A percentile compares a stretch with the other conserved stretches of the same genome.
Conservation (phyloP, 1,284 basidiomycete species). For the Neonothopanus nambi region DNA sequence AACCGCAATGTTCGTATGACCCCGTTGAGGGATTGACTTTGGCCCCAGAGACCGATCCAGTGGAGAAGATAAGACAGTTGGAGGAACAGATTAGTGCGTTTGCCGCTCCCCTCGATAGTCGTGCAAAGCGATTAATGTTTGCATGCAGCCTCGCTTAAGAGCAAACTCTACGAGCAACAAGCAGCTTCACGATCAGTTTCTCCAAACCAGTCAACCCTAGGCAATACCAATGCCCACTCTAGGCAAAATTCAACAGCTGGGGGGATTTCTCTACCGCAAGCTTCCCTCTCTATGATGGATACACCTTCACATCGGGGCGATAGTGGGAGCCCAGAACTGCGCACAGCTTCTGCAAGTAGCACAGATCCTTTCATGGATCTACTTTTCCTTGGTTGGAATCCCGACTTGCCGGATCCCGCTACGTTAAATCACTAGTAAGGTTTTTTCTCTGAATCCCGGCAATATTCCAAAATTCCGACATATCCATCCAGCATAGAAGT, state of each 20-base stretch:
- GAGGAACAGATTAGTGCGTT: constrained; percentile 73
- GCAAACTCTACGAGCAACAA: constrained; percentile 57
- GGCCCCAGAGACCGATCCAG: constrained; percentile 70
- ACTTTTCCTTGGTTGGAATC: constrained; percentile 77
- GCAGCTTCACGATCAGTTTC: constrained; percentile 39
- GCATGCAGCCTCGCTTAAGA: constrained; percentile 59
- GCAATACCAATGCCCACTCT: constrained; percentile 12
- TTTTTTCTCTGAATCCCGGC: background rate
- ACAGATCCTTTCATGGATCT: constrained; percentile 60
- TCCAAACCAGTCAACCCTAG: constrained; percentile 28
- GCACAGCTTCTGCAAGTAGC: constrained; percentile 35
- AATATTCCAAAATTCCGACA: background rate
- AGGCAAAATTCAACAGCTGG: constrained; percentile 29
- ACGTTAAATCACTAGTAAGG: constrained; percentile 74
- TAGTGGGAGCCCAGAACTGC: constrained; percentile 52
- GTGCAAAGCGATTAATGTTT: constrained; percentile 6
- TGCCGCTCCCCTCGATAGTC: background rate
- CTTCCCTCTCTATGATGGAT: constrained; percentile 46
- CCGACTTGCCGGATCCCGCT: constrained; percentile 73
- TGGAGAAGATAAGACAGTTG: constrained; percentile 72
- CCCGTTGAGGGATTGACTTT: constrained; percentile 77
- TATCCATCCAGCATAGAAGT: constrained; percentile 61
- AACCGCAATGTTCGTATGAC: constrained; percentile 81
- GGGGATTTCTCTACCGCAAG: constrained; percentile 48
- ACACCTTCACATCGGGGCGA: constrained; percentile 42